A percentile compares a stretch with the other conserved stretches of the same genome.
phyloP scores from a whole-genome alignment of 345 rosid genomes.

The Aethionema arabicum region DNA sequence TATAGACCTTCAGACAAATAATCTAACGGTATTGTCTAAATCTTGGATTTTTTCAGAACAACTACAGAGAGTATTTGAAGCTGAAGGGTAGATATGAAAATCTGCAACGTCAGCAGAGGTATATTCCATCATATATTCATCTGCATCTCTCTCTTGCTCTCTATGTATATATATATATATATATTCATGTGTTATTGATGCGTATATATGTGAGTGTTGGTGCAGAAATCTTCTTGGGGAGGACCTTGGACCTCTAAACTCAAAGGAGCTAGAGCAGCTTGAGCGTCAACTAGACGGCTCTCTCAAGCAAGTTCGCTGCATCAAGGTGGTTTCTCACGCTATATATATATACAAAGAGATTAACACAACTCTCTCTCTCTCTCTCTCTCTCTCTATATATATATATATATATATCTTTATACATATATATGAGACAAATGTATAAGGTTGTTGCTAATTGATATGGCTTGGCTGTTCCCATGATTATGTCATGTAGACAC shows the following conservation, averaged over 20 bases:
- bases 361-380: too few species aligned
- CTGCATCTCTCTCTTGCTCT: background rate
- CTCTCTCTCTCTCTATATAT: background rate
- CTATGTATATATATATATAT: background rate
- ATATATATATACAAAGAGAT: background rate
- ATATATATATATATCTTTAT: background rate
- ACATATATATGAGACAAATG: background rate
- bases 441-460: background rate
- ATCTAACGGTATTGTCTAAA: slow-evolving; percentile 5
- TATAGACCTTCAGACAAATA: background rate
- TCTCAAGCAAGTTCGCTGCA: slow-evolving; percentile 85
- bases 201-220: slow-evolving; percentile 3
- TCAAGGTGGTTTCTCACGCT: slow-evolving; percentile 49
- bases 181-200: slow-evolving; percentile 12
- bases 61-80: slow-evolving; percentile 43
- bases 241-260: slow-evolving; percentile 78
- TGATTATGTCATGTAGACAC: slow-evolving; percentile 53
- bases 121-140: background rate
- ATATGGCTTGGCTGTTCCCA: background rate
- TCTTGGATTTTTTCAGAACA: slow-evolving; percentile 32
- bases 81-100: slow-evolving; percentile 40
- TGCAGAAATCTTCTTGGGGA: slow-evolving; percentile 92
- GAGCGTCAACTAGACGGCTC: slow-evolving; percentile 88
- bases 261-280: slow-evolving; percentile 97
- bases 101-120: slow-evolving; percentile 42